Conservation (phyloP, 139 green algal genomes). For the Chlorella sp. region DNA sequence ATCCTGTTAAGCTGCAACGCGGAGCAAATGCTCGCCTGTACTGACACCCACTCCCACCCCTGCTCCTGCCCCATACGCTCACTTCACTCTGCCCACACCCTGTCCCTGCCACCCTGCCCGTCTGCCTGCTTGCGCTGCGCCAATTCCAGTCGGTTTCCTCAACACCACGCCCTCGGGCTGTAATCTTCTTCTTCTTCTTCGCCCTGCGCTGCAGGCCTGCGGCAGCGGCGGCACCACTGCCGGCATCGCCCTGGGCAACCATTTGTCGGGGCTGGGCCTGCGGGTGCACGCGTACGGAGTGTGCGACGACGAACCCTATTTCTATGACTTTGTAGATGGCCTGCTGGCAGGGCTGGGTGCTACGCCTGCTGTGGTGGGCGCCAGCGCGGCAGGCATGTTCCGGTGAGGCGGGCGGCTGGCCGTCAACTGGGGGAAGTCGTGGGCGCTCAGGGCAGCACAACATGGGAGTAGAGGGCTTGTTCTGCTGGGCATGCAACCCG, state of each 20-base stretch:
- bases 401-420: neutral
- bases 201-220: constrained; percentile 74
- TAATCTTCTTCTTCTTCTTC: too few species aligned
- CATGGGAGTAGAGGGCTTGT: too few species aligned
- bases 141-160: too few species aligned
- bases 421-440: too few species aligned
- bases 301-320: constrained; percentile 87
- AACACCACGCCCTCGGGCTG: too few species aligned
- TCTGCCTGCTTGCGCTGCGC: too few species aligned
- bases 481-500: too few species aligned
- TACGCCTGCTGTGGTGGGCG: neutral
- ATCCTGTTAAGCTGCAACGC: too few species aligned
- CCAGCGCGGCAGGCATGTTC: constrained; percentile 13
- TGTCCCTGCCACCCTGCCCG: neutral
- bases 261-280: constrained; percentile 63
- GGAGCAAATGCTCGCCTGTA: too few species aligned
- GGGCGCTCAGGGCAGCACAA: too few species aligned
- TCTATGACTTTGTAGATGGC: constrained; percentile 84
- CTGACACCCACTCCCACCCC: too few species aligned
- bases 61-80: too few species aligned
- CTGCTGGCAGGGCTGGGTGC: constrained; percentile 72
- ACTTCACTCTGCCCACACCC: neutral
- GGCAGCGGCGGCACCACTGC: constrained; percentile 90
- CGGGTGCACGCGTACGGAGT: constrained; percentile 77
- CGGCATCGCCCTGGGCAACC: constrained; percentile 81